Evolutionary conservation across 257 asterid species (phyloP), one percentile per base, ranked within the genome.

Genomic region (Orobanche coerulescens): DNA sequence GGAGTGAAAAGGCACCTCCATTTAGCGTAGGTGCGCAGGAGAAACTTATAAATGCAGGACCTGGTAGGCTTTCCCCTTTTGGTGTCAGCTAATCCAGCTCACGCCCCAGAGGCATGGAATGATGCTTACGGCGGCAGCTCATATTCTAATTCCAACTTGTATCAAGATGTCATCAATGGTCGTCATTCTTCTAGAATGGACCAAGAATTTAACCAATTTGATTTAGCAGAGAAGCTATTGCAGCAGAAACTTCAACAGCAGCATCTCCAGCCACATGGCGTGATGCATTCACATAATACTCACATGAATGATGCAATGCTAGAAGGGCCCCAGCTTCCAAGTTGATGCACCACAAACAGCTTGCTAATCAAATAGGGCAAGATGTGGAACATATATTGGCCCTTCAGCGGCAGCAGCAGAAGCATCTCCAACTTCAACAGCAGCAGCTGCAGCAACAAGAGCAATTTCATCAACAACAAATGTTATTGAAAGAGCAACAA

Each of bases 391-490:
- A 78, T 44, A 60, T 84, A 19, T 19, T 93, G 72, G 95, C 84
- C 25, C 78, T 82, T 71, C 96, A 82, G 79, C 68, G 72, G 71
- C 94, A 82, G 62, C 91, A 82, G 71, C 92, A 84, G 74, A 84
- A 85, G 84, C 89, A 84, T 61, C 76, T 79, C 52, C 93, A 90
- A 71, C 79, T 79, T 74, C 87, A 84, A 60, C 90, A 78, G 70
- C 83, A 80, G 74, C 81, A 75, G 33, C 76, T 71, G 43, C 93
- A 75, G 51, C 81, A 78, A 28, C 95, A 84, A 39, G 94, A 80
- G 26, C 94, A 84, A 65, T 73, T 76, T 28, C 96, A 85, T 62
- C 95, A 88, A 63, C 95, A 91, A 58, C 95, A 92, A 75, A 66
- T 86, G 76, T 24, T 88, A 48, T 53, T 88, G 76, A 84, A 86